These are phyloP conservation scores for Petunia hybrid DNA, from an alignment of 305 asterid genomes.

Conservation along the genomic window DNA sequence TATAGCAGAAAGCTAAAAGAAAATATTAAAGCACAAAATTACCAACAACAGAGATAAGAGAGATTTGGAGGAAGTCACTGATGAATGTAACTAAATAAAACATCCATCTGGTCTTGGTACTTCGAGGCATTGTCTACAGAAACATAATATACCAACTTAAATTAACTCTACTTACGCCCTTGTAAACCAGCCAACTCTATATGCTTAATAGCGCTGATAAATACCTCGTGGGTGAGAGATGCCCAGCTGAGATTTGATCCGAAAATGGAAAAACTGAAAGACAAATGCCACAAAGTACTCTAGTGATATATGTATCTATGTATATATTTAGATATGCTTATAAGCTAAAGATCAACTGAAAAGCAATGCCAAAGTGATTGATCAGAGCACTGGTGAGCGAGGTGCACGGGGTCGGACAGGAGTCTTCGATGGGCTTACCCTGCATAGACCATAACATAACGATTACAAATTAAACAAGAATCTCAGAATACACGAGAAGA, in stretches of 20 bases:
- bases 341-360: slow-evolving; percentile 27
- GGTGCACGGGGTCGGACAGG: slow-evolving; percentile 95
- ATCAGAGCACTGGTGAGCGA: slow-evolving; percentile 53
- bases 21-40: background rate
- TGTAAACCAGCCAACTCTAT: slow-evolving; percentile 30
- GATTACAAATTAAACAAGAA: background rate
- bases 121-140: background rate
- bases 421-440: slow-evolving; percentile 90
- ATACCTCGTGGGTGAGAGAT: background rate
- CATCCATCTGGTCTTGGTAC: slow-evolving; percentile 23
- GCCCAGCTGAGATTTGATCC: background rate
- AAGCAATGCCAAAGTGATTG: slow-evolving; percentile 1
- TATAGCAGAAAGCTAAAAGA: background rate
- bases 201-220: background rate
- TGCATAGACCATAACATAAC: slow-evolving; percentile 40
- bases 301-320: slow-evolving; percentile 22
- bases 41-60: background rate
- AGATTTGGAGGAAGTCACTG: background rate
- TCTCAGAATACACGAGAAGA: background rate
- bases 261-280: background rate
- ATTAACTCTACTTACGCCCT: slow-evolving; percentile 11
- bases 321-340: slow-evolving; percentile 7
- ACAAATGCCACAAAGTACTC: slow-evolving; percentile 26
- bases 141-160: slow-evolving; percentile 27
- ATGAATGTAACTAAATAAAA: slow-evolving; percentile 12